Percentiles rank a stretch among this genome's conserved stretches.
Conservation (phyloP, 2,329 filamentous ascomycete genomes). For the Fusarium camptoceras region DNA sequence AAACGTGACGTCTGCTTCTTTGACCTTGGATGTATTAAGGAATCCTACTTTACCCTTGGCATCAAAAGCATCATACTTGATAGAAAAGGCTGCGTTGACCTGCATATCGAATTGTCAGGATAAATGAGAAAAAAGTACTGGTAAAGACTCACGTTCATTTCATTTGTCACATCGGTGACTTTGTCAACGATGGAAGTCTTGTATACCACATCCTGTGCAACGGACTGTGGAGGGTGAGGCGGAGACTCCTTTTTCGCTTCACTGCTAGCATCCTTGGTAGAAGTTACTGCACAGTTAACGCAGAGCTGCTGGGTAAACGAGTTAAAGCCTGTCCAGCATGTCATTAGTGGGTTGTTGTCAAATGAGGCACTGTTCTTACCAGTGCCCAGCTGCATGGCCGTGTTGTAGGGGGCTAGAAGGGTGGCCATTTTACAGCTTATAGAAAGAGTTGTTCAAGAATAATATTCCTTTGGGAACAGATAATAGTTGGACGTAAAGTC, state of each 20-base stretch:
- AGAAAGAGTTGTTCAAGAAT: neutral
- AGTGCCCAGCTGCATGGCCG: conserved; percentile 19
- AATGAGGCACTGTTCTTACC: neutral
- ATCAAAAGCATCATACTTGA: conserved; percentile 14
- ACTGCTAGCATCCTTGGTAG: no score
- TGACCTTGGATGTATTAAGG: conserved; percentile 21
- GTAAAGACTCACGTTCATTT: conserved; percentile 19
- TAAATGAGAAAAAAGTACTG: no score
- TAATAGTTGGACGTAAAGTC: no score
- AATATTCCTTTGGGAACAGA: no score
- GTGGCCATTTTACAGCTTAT: conserved; percentile 1
- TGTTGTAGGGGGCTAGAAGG: conserved; percentile 10
- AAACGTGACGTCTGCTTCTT: conserved; percentile 15
- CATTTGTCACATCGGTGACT: conserved; percentile 9
- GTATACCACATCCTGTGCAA: conserved; percentile 21
- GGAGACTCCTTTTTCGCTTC: neutral
- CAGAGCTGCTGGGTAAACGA: conserved; percentile 21
- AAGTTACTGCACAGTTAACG: conserved; percentile 8
- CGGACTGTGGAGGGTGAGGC: neutral
- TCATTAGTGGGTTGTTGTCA: no score
- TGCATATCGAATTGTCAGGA: neutral
- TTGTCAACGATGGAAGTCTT: conserved; percentile 23
- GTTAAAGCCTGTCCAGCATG: conserved; percentile 6
- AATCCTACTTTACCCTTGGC: conserved; percentile 11
- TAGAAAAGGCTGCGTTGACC: conserved; percentile 16